A percentile compares a stretch with the other conserved stretches of the same genome.
These are phyloP conservation scores for Fusarium pilosicola DNA, from an alignment of 2,329 filamentous ascomycete genomes.

Conservation along the genomic window DNA sequence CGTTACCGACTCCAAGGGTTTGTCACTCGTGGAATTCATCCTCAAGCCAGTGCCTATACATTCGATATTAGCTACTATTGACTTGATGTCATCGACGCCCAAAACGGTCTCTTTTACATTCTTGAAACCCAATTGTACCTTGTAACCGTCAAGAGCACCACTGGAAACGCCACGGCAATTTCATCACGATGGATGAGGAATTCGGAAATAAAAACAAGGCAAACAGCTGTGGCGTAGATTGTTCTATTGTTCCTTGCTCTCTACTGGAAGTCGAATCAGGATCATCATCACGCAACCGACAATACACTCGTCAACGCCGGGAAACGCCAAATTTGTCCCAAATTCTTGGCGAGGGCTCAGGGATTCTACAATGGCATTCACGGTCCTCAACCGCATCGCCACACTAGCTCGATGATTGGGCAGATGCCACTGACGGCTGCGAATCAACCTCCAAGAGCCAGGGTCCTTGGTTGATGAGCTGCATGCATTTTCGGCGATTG, in stretches of 20 bases:
- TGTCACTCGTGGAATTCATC: neutral
- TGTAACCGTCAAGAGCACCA: neutral
- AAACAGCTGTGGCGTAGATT: slow-evolving; percentile 19
- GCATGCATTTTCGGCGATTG: slow-evolving; percentile 17
- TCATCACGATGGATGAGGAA: neutral
- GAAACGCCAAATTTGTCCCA: neutral
- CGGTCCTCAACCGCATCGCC: neutral
- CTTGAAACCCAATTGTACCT: neutral
- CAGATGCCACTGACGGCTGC: neutral
- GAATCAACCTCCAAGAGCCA: slow-evolving; percentile 3
- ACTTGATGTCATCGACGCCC: neutral
- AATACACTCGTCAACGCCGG: neutral
- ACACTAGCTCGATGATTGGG: slow-evolving; percentile 5
- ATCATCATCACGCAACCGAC: neutral
- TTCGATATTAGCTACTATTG: neutral
- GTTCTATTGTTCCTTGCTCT: slow-evolving; percentile 13
- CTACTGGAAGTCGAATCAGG: neutral
- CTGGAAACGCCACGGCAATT: neutral
- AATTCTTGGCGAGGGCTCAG: neutral
- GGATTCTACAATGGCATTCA: slow-evolving; percentile 5
- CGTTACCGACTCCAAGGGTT: neutral
- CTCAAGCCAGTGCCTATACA: neutral
- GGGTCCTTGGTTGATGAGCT: slow-evolving; percentile 14
- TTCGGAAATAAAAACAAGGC: slow-evolving; percentile 16
- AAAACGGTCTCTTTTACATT: neutral